Evolutionary conservation across 192 early-diverging fungal species (phyloP).

Genomic region (Coemansia sp.): DNA sequence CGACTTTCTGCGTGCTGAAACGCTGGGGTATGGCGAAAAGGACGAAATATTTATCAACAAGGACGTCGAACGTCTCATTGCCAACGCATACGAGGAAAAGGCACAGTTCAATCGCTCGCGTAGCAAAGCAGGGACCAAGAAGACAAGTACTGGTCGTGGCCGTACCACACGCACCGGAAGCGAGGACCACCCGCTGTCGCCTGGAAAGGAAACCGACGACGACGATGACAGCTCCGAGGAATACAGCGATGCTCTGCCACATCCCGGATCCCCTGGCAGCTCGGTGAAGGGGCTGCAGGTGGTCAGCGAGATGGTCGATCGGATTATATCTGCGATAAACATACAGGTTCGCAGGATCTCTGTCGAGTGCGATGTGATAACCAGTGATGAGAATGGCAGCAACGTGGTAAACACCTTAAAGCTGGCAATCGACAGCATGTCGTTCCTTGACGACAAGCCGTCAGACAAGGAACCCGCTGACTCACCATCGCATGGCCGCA

Average conservation of each 20-base stretch:
- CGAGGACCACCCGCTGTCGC: conserved; percentile 1
- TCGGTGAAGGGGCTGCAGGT: conserved; percentile 70
- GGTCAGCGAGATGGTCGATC: conserved; percentile 78
- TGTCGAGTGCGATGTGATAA: conserved; percentile 30
- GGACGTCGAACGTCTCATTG: conserved; percentile 53
- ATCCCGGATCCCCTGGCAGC: conserved; percentile 38
- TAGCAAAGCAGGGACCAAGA: conserved; percentile 2
- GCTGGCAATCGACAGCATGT: conserved; percentile 51
- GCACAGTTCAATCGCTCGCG: conserved; percentile 39
- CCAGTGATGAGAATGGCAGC: conserved; percentile 22
- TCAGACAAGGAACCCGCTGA: neutral
- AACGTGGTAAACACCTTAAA: conserved; percentile 31
- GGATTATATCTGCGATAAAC: conserved; percentile 79
- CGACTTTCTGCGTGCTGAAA: conserved; percentile 76
- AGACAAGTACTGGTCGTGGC: neutral
- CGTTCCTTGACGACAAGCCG: conserved; percentile 44
- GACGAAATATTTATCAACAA: conserved; percentile 57
- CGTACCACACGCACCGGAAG: neutral
- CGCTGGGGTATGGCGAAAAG: conserved; percentile 62
- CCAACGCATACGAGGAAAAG: conserved; percentile 49
- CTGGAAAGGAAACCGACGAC: neutral
- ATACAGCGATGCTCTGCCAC: conserved; percentile 28
- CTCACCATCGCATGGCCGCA: neutral
- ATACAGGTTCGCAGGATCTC: conserved; percentile 58
- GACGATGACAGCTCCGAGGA: conserved; percentile 17